Percentiles rank a stretch among this genome's conserved stretches.
phyloP scores from a whole-genome alignment of 352 stramenopile genomes.

The Phytophthora pisi region DNA sequence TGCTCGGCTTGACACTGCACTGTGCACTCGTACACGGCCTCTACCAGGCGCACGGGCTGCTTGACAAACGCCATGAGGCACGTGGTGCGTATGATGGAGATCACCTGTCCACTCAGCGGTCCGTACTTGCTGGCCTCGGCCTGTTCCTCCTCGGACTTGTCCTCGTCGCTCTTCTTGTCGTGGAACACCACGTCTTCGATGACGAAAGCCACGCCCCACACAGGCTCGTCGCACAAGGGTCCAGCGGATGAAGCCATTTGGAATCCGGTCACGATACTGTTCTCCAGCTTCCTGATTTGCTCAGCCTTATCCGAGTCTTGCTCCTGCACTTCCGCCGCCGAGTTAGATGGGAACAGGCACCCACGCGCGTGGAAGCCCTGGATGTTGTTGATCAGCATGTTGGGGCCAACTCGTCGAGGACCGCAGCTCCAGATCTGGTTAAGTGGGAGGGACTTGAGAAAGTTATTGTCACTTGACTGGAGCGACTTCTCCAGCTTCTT shows the following conservation, averaged over 20 bases:
- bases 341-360: slow-evolving; percentile 21
- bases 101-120: slow-evolving; percentile 80
- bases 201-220: slow-evolving; percentile 91
- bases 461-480: slow-evolving; percentile 47
- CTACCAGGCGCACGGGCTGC: slow-evolving; percentile 89
- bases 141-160: slow-evolving; percentile 29
- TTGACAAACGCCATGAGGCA: slow-evolving; percentile 83
- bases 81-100: slow-evolving; percentile 77
- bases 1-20: slow-evolving; percentile 90
- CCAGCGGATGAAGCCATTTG: slow-evolving; percentile 81
- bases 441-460: slow-evolving; percentile 60
- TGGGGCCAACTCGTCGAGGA: slow-evolving; percentile 72
- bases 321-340: background rate
- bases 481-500: slow-evolving; percentile 55
- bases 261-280: slow-evolving; percentile 84
- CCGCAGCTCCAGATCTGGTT: slow-evolving; percentile 78
- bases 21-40: slow-evolving; percentile 91
- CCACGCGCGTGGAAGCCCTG: slow-evolving; percentile 37
- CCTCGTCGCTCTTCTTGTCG: slow-evolving; percentile 39
- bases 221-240: slow-evolving; percentile 90
- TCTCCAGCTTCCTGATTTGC: slow-evolving; percentile 69
- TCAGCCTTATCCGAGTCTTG: slow-evolving; percentile 29
- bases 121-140: slow-evolving; percentile 56
- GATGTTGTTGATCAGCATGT: slow-evolving; percentile 83
- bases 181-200: slow-evolving; percentile 81